phyloP scores from a whole-genome alignment of 352 stramenopile genomes.

The Hyaloperonospora arabidopsidis region DNA sequence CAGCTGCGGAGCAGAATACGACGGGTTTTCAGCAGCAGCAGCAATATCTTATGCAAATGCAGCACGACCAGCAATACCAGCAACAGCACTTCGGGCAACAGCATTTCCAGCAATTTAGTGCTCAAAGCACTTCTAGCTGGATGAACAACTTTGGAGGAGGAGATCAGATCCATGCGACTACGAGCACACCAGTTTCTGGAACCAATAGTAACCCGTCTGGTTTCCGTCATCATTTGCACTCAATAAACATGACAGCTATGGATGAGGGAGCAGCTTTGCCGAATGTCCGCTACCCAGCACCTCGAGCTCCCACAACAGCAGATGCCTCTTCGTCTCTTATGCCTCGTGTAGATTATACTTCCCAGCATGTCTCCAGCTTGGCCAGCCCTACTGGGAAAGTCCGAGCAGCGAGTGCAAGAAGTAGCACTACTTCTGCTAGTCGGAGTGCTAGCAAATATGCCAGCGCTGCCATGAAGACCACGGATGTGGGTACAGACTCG shows the following conservation, averaged over 20 bases:
- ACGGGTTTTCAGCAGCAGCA: slow-evolving; percentile 3
- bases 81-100: slow-evolving; percentile 29
- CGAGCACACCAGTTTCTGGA: slow-evolving; percentile 14
- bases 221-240: slow-evolving; percentile 5
- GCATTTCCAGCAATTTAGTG: slow-evolving; percentile 27
- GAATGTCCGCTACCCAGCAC: slow-evolving; percentile 17
- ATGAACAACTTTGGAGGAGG: slow-evolving; percentile 26
- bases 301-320: not conserved
- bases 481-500: not conserved
- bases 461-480: slow-evolving; percentile 3
- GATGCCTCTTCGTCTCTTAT: slow-evolving; percentile 3
- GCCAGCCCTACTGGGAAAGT: slow-evolving; percentile 10
- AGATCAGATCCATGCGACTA: slow-evolving; percentile 18
- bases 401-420: not conserved
- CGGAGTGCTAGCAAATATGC: slow-evolving; percentile 1
- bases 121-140: slow-evolving; percentile 20
- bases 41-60: slow-evolving; percentile 21
- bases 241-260: slow-evolving; percentile 11
- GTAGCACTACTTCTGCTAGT: not conserved
- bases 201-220: slow-evolving; percentile 16
- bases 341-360: not conserved
- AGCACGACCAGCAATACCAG: slow-evolving; percentile 11
- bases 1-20: slow-evolving; percentile 3
- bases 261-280: slow-evolving; percentile 36
- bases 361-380: slow-evolving; percentile 4